Conservation (phyloP, 768 basidiomycete genomes). For the Daedalea quercina region DNA sequence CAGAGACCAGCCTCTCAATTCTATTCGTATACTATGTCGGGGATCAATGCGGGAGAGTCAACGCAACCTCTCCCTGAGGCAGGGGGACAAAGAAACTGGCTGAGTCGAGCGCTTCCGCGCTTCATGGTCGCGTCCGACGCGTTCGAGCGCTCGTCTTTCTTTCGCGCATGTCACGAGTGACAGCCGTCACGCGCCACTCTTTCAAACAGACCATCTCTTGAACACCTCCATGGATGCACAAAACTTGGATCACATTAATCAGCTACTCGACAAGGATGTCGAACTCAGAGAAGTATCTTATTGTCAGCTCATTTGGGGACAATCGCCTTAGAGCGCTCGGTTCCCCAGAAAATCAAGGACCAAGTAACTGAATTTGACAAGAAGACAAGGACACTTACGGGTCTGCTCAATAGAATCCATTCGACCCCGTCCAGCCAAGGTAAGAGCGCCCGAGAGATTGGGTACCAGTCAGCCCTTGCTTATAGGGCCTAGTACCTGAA, state of each 20-base stretch:
- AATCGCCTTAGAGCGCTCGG: not conserved
- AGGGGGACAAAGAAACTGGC: too few species aligned
- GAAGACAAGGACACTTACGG: constrained; percentile 64
- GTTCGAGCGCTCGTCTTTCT: not conserved
- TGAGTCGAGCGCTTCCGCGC: not conserved
- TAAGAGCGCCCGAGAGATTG: constrained; percentile 25
- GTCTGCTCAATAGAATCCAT: constrained; percentile 74
- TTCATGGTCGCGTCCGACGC: not conserved
- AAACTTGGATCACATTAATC: constrained; percentile 52
- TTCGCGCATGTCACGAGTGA: not conserved
- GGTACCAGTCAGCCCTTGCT: too few species aligned
- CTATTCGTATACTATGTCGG: too few species aligned
- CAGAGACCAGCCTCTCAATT: too few species aligned
- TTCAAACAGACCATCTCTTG: not conserved
- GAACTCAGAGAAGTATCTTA: constrained; percentile 56
- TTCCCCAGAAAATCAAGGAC: constrained; percentile 68
- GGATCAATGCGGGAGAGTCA: too few species aligned
- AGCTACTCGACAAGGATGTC: constrained; percentile 54
- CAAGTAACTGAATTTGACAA: constrained; percentile 71
- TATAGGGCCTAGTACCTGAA: constrained; percentile 40
- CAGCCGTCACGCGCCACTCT: not conserved
- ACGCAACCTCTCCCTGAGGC: too few species aligned
- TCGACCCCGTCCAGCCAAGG: constrained; percentile 58
- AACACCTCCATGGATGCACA: constrained; percentile 42
- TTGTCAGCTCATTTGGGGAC: not conserved